Percentiles rank a stretch among this genome's conserved stretches.
Conservation (phyloP, 2,329 filamentous ascomycete genomes). For the Cladophialophora exuberans region DNA sequence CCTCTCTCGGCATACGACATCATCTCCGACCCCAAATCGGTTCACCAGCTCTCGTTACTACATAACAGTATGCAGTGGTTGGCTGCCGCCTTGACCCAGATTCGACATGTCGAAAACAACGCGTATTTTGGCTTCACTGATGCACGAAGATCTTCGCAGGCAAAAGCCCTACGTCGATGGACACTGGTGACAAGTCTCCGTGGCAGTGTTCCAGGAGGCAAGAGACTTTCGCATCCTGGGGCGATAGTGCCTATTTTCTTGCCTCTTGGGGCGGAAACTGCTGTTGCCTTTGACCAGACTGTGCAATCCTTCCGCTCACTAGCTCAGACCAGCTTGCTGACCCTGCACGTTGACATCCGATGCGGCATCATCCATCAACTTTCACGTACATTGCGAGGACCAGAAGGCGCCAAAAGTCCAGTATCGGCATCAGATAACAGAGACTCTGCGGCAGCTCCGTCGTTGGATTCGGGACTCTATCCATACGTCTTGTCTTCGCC, state of each 20-base stretch:
- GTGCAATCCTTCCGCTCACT: constrained; percentile 81
- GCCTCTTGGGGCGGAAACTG: constrained; percentile 84
- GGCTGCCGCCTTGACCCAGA: constrained; percentile 75
- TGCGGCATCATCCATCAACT: constrained; percentile 84
- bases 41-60: constrained; percentile 81
- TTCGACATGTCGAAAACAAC: constrained; percentile 82
- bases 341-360: constrained; percentile 85
- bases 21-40: constrained; percentile 84
- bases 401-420: constrained; percentile 37
- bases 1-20: constrained; percentile 77
- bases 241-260: constrained; percentile 68
- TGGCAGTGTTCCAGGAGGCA: constrained; percentile 22
- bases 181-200: constrained; percentile 72
- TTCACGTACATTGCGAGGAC: constrained; percentile 62
- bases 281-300: constrained; percentile 84
- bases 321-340: constrained; percentile 76
- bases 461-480: constrained; percentile 47
- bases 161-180: constrained; percentile 68
- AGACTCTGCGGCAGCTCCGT: constrained; percentile 53
- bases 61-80: constrained; percentile 99
- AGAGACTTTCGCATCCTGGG: constrained; percentile 12
- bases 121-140: constrained; percentile 53
- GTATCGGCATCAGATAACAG: constrained; percentile 38
- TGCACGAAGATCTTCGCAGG: constrained; percentile 50
- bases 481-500: constrained; percentile 47